Base-by-base conservation (phyloP, 805 yeast genomes). In the Candida sanyiensis region DNA sequence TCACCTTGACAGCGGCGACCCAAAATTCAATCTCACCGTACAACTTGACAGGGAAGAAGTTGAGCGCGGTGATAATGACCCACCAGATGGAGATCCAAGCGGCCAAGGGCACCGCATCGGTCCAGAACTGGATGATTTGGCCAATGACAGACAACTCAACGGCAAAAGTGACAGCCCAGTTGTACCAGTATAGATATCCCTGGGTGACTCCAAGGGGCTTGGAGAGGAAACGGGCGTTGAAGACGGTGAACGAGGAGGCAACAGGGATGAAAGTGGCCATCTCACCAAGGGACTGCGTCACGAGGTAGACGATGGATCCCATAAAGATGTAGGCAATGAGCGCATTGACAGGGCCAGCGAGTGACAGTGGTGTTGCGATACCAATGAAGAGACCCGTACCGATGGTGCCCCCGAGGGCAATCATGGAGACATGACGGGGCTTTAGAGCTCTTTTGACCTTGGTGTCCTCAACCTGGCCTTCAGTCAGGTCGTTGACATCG, bases 261-360 rank as follows among this genome's bases (percentile, higher is more conserved):
- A 79, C 73, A 6, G 89, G 89, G 15, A 82, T 77, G 49, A 73
- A 79, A 13, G 88, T 81, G 36, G 88, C 87, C 89, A 83, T 80
- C 59, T 83, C 90, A 52, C 88, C 89, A 39, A 83, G 62, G 3
- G 83, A 72, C 56, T 81, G 88, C 18, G 84, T 76, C 34, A 83
- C 82, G 10, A 73, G 69, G 48, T 68, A 79, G 1, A 79, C 84
- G 37, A 83, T 58, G 3, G 80, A 59, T 28, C 84, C 85, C 69
- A 81, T 77, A 59, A 80, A 79, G 12, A 75, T 38, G 50, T 77
- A 83, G 1, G 86, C 72, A 32, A 83, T 76, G 19, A 83, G 61
- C 3, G 84, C 64, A 37, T 77, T 75, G 4, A 77, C 88, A 1
- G 89, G 89, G 21, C 90, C 90, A 12, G 84, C 75, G 18, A 63